Percentiles rank a stretch among this genome's conserved stretches.
Evolutionary conservation across 805 yeast species (phyloP).

Genomic region (Yarrowia sp.): DNA sequence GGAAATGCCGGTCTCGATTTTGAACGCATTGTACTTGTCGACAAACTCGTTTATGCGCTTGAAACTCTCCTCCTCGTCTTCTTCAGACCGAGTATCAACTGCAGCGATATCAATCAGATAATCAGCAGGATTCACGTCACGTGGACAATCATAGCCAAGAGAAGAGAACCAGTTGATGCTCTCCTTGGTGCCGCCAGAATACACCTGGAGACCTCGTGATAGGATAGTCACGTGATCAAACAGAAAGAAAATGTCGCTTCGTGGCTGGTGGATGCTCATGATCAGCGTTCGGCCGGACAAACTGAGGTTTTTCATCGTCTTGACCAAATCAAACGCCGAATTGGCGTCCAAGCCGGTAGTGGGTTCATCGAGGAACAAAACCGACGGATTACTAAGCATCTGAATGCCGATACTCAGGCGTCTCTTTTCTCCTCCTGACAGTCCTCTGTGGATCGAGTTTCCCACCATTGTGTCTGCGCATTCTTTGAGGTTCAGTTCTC

Average conservation of each 20-base stretch:
- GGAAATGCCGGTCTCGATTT: background rate
- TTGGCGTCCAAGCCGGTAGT: conserved; percentile 87
- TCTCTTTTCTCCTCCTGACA: conserved; percentile 87
- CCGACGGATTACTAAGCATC: conserved; percentile 74
- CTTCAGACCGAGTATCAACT: conserved; percentile 57
- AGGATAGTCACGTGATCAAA: conserved; percentile 73
- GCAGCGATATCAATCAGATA: conserved; percentile 64
- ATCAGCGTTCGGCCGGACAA: conserved; percentile 71
- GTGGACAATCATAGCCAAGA: conserved; percentile 57
- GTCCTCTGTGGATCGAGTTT: conserved; percentile 59
- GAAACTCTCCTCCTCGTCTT: conserved; percentile 51
- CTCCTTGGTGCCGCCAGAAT: conserved; percentile 56
- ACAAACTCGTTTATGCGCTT: conserved; percentile 51
- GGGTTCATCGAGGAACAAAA: conserved; percentile 83
- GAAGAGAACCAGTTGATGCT: conserved; percentile 59
- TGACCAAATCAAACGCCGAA: conserved; percentile 70
- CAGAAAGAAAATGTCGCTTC: conserved; percentile 73
- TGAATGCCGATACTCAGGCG: conserved; percentile 81
- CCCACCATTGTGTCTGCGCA: conserved; percentile 67
- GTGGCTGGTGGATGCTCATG: conserved; percentile 82
- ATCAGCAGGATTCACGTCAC: conserved; percentile 67
- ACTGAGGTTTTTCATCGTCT: conserved; percentile 66
- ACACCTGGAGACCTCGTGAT: conserved; percentile 62
- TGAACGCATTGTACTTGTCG: conserved; percentile 51
- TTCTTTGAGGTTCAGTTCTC: conserved; percentile 70